Evolutionary conservation across 768 basidiomycete genomes (phyloP).

Genomic region (Leccinum aurantiacum): DNA sequence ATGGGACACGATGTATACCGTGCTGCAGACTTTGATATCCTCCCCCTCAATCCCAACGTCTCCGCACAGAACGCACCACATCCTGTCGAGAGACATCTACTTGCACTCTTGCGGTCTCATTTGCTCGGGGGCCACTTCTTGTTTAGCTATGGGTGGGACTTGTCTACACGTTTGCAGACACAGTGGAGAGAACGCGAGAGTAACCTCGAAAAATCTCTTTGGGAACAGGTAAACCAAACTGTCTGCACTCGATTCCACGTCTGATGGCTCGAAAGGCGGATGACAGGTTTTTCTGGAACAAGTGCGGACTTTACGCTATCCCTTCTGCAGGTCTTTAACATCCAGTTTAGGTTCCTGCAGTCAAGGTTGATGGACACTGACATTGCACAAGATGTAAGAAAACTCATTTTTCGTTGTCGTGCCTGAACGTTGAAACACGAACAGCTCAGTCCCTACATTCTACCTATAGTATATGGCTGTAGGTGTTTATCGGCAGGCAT

Average conservation of each 20-base stretch:
- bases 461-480: conserved; percentile 96
- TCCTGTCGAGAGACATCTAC: conserved; percentile 83
- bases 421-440: conserved; percentile 12
- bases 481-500: conserved; percentile 36
- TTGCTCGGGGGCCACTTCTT: conserved; percentile 77
- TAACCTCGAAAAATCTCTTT: conserved; percentile 58
- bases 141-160: conserved; percentile 88
- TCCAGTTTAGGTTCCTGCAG: conserved; percentile 47
- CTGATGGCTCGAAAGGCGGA: conserved; percentile 63
- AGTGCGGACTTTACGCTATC: conserved; percentile 29
- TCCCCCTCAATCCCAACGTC: conserved; percentile 76
- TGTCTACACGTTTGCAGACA: conserved; percentile 83
- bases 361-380: conserved; percentile 58
- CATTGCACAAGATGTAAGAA: conserved; percentile 64
- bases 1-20: conserved; percentile 87
- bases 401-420: background rate
- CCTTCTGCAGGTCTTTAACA: conserved; percentile 7
- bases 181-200: conserved; percentile 64
- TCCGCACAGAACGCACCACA: conserved; percentile 70
- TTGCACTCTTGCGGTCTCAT: conserved; percentile 85
- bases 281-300: conserved; percentile 99
- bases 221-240: conserved; percentile 65
- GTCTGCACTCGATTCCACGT: background rate
- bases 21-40: conserved; percentile 87
- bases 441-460: conserved; percentile 84